Percentiles rank a stretch among this genome's conserved stretches.
These are phyloP conservation scores for Hawksworthiomyces lignivorus DNA, from an alignment of 2,329 filamentous ascomycete genomes.

Conservation along the genomic window DNA sequence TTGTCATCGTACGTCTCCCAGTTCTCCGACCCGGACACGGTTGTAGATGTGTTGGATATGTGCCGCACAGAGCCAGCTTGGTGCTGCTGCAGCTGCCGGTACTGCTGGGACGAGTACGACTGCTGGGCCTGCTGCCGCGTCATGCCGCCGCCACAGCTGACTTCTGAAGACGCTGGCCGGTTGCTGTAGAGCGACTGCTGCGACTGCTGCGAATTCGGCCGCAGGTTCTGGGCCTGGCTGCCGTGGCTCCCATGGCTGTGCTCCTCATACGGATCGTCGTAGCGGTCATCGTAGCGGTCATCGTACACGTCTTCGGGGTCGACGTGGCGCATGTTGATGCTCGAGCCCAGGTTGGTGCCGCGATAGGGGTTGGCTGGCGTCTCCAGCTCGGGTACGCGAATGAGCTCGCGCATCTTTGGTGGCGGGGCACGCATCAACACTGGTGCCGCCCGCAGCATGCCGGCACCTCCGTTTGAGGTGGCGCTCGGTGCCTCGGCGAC, in stretches of 20 bases:
- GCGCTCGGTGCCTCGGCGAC: slow-evolving; percentile 21
- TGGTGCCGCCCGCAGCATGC: slow-evolving; percentile 45
- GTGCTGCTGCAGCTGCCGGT: slow-evolving; percentile 9
- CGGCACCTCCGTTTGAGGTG: slow-evolving; percentile 23
- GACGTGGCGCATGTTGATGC: slow-evolving; percentile 48
- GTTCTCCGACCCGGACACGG: slow-evolving; percentile 80
- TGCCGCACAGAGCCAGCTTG: slow-evolving; percentile 45
- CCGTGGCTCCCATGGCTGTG: slow-evolving; percentile 8
- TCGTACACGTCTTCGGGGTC: slow-evolving; percentile 83
- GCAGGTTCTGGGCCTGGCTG: slow-evolving; percentile 6
- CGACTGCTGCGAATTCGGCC: slow-evolving; percentile 13
- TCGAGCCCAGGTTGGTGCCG: slow-evolving; percentile 39
- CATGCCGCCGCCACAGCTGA: too few species aligned
- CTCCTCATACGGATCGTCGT: slow-evolving; percentile 9
- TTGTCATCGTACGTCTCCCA: slow-evolving; percentile 95
- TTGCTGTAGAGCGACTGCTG: not conserved
- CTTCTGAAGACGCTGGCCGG: not conserved
- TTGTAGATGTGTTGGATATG: slow-evolving; percentile 68
- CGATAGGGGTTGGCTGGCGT: slow-evolving; percentile 43
- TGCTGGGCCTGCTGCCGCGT: slow-evolving; percentile 6
- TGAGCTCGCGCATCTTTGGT: slow-evolving; percentile 84
- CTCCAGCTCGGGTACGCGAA: slow-evolving; percentile 42
- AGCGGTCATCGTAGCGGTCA: slow-evolving; percentile 34
- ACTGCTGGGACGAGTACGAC: slow-evolving; percentile 16
- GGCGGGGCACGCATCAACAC: slow-evolving; percentile 61